These are phyloP conservation scores for Ophiostoma tasmaniense DNA, from an alignment of 2,329 filamentous ascomycete species.

Conservation along the genomic window DNA sequence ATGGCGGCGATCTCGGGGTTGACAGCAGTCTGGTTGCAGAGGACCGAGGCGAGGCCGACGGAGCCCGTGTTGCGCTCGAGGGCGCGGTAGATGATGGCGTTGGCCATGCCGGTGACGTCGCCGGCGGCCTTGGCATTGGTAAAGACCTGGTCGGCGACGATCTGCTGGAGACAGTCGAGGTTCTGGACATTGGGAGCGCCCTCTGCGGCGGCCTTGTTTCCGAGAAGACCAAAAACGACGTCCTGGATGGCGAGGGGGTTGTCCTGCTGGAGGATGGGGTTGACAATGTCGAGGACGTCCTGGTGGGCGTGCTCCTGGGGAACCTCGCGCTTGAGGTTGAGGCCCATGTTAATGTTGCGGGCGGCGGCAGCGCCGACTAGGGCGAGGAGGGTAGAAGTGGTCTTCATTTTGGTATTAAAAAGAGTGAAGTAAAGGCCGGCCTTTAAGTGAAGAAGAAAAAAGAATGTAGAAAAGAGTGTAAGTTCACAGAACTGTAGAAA, in stretches of 20 bases:
- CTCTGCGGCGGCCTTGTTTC: constrained; percentile 32
- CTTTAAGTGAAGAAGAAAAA: not conserved
- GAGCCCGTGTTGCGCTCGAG: constrained; percentile 52
- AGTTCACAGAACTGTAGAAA: constrained; percentile 11
- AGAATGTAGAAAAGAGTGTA: constrained; percentile 15
- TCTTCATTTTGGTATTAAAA: constrained; percentile 21
- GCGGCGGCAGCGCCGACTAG: constrained; percentile 27
- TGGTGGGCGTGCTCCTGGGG: constrained; percentile 45
- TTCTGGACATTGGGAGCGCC: constrained; percentile 31
- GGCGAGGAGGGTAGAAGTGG: constrained; percentile 25
- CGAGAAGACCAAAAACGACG: constrained; percentile 41
- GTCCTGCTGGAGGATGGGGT: constrained; percentile 33
- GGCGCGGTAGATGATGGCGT: constrained; percentile 45
- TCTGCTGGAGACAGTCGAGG: constrained; percentile 51
- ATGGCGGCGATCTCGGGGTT: constrained; percentile 60
- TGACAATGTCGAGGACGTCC: constrained; percentile 32
- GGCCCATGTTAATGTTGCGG: constrained; percentile 24
- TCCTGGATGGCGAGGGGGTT: constrained; percentile 42
- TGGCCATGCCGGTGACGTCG: constrained; percentile 43
- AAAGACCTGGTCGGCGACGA: constrained; percentile 50
- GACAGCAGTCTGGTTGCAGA: constrained; percentile 48
- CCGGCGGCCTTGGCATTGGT: constrained; percentile 49
- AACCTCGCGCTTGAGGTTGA: constrained; percentile 36
- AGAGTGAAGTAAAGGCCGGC: constrained; percentile 14
- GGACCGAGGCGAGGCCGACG: constrained; percentile 48